phyloP scores from a whole-genome alignment of 2,329 filamentous ascomycete species.

The Lizonia empirigonia region DNA sequence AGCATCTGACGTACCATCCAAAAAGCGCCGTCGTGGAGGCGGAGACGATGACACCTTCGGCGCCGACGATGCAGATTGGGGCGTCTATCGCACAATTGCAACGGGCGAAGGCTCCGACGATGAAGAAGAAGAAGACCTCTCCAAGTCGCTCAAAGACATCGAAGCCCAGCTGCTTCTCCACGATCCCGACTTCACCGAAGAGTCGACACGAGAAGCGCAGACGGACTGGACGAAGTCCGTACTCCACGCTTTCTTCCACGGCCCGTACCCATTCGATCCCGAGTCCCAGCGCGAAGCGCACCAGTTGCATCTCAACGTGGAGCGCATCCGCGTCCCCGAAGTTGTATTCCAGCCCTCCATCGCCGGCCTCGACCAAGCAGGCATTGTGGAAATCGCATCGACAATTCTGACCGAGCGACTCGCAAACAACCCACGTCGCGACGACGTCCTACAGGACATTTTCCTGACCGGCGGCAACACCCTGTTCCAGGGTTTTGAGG shows the following conservation, averaged over 20 bases:
- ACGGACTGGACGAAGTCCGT: slow-evolving; percentile 93
- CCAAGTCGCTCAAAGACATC: slow-evolving; percentile 72
- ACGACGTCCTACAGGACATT: slow-evolving; percentile 79
- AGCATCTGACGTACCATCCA: slow-evolving; percentile 81
- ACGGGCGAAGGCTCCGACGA: slow-evolving; percentile 82
- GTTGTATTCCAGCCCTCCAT: slow-evolving; percentile 92
- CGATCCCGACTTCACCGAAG: slow-evolving; percentile 87
- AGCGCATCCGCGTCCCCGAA: slow-evolving; percentile 92
- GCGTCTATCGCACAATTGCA: slow-evolving; percentile 90
- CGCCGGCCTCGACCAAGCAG: slow-evolving; percentile 90
- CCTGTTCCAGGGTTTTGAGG: slow-evolving; percentile 84
- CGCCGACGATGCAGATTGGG: slow-evolving; percentile 97
- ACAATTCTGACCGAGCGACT: slow-evolving; percentile 89
- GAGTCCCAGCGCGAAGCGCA: slow-evolving; percentile 79
- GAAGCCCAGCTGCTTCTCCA: slow-evolving; percentile 85
- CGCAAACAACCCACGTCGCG: slow-evolving; percentile 59
- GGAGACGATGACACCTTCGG: slow-evolving; percentile 96
- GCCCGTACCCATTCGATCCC: slow-evolving; percentile 82
- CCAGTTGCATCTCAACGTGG: slow-evolving; percentile 94
- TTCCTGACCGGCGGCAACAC: slow-evolving; percentile 96
- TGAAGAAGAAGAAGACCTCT: slow-evolving; percentile 89
- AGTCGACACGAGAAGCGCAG: slow-evolving; percentile 89
- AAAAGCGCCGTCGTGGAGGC: slow-evolving; percentile 82
- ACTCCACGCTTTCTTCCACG: slow-evolving; percentile 86
- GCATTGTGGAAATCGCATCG: slow-evolving; percentile 87